phyloP scores from a whole-genome alignment of 1,284 basidiomycete genomes.

The Trichosporon sp. region DNA sequence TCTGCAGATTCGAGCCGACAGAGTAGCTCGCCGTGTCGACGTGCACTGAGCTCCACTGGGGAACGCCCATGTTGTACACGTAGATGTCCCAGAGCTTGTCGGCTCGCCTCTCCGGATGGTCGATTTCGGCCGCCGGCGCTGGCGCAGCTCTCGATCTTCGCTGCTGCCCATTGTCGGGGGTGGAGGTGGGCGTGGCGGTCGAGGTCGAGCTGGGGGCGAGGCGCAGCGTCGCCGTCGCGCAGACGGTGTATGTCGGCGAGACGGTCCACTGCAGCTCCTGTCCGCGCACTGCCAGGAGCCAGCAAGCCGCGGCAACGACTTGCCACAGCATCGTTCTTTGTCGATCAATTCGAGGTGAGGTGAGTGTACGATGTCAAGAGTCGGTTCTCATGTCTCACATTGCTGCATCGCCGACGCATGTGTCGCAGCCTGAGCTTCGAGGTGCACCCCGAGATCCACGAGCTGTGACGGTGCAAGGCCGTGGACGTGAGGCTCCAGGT shows the following conservation, averaged over 20 bases:
- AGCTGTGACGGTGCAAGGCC: no score
- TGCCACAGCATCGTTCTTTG: neutral
- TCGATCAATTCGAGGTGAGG: neutral
- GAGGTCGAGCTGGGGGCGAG: neutral
- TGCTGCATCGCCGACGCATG: no score
- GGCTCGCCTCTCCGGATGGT: neutral
- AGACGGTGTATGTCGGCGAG: neutral
- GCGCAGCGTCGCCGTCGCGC: neutral
- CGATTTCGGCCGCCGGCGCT: neutral
- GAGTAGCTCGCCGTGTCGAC: neutral
- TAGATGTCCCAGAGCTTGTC: neutral
- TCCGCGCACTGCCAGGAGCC: neutral
- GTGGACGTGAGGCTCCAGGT: no score
- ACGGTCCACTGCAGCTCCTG: neutral
- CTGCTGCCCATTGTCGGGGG: neutral
- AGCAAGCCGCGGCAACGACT: neutral
- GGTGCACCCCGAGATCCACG: no score
- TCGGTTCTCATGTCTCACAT: no score
- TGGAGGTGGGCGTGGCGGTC: neutral
- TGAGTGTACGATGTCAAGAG: neutral
- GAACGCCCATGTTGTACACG: neutral
- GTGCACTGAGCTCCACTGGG: neutral
- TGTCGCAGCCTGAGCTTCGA: no score
- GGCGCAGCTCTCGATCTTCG: neutral
- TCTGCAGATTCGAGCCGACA: neutral